phyloP scores from a whole-genome alignment of 2,329 filamentous ascomycete genomes.

The Teratosphaeria pseudoeucalypti region DNA sequence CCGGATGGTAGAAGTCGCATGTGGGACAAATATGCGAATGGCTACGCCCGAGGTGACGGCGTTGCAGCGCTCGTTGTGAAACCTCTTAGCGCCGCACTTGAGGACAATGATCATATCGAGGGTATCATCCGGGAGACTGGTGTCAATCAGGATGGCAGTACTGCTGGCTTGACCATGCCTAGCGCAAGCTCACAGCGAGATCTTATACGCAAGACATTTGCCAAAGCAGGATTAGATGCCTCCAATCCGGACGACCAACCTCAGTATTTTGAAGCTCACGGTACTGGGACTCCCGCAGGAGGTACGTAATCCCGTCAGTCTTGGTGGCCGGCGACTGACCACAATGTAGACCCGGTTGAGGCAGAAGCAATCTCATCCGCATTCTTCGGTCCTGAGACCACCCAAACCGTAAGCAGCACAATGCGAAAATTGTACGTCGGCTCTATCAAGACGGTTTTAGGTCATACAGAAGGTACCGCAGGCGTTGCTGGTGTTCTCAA shows the following conservation, averaged over 20 bases:
- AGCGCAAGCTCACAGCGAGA: constrained; percentile 20
- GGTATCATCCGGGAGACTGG: constrained; percentile 26
- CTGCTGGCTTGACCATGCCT: constrained; percentile 30
- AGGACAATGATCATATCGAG: constrained; percentile 11
- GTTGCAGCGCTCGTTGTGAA: not conserved
- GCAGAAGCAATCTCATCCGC: too few relatives aligned
- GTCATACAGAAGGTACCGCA: constrained; percentile 3
- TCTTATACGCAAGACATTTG: not conserved
- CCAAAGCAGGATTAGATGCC: constrained; percentile 4
- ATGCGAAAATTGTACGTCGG: not conserved
- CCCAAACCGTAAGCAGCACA: constrained; percentile 3
- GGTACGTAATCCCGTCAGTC: constrained; percentile 7
- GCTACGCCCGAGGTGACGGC: not conserved
- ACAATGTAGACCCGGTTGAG: too few relatives aligned
- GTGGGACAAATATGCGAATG: not conserved
- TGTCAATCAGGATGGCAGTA: constrained; percentile 29
- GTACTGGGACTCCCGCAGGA: constrained; percentile 9
- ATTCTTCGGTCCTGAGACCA: constrained; percentile 1
- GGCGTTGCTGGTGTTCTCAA: constrained; percentile 7
- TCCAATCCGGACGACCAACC: constrained; percentile 11
- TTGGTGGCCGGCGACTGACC: too few relatives aligned
- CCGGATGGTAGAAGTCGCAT: too few relatives aligned
- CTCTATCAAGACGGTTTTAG: constrained; percentile 10
- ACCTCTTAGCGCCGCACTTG: not conserved
- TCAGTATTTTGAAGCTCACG: constrained; percentile 23